Evolutionary conservation across 768 basidiomycete genomes (phyloP), one percentile per base, ranked within the genome.

Genomic region (Rossbeevera mucosa): DNA sequence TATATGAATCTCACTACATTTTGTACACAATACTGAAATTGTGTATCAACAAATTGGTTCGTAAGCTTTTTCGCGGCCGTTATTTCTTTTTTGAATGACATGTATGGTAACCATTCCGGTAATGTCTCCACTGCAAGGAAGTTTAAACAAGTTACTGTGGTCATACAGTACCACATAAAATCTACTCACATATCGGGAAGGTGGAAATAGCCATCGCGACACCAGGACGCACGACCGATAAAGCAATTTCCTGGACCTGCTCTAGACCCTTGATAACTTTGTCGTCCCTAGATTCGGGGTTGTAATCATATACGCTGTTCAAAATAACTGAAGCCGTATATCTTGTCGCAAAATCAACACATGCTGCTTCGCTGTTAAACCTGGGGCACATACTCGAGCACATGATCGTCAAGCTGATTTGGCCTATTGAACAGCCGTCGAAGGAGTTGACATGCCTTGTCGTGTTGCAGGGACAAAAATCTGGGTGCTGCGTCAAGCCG

Each of bases 381-480:
- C 5, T 14, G 8, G 7, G 9, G 28, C 7, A 36, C 61, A 18
- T 21, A 63, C 76, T 72, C 66, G 16, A 65, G 62, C 2, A 74
- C 50, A 41, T 71, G 70, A 18, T 63, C 64, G 9, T 62, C 29
- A 20, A 72, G 56, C 47, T 66, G 59, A 7, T 69, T 67, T 18
- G 72, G 71, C 7, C 57, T 42, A n/a, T 66, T 59, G 2, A 74
- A 24, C 14, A 76, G 58, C 7, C 58, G 63, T 4, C 52, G 62
- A 31, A 76, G 65, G 30, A 73, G 59, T 1, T 48, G 53, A 44
- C 71, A 65, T 12, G 65, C 56, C 21, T 64, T 65, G 44, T 59
- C 62, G 6, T 69, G 47, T 24, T 66, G 64, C 24, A 63, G 45
- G 1, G 65, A 66, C 11, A 63, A 55, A 54, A 68, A 71, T 43